Evolutionary conservation across 2,329 filamentous ascomycete genomes (phyloP).

Genomic region (Bisporella sp.): DNA sequence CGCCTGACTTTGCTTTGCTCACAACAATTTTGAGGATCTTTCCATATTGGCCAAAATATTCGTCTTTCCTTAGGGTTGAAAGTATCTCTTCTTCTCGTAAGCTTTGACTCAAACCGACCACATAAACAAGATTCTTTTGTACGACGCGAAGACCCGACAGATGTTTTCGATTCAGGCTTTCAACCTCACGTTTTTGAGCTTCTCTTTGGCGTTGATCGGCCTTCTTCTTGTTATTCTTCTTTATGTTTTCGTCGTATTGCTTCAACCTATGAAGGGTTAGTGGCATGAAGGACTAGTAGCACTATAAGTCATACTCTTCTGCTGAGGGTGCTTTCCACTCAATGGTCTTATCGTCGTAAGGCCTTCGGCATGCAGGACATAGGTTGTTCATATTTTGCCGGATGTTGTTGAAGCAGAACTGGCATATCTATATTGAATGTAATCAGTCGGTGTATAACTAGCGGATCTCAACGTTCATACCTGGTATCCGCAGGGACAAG

Average conservation of each 20-base stretch:
- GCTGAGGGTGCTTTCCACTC: conserved; percentile 91
- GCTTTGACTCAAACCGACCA: conserved; percentile 86
- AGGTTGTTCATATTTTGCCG: conserved; percentile 96
- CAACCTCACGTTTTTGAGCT: conserved; percentile 90
- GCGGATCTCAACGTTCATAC: conserved; percentile 42
- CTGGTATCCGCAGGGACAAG: conserved; percentile 97
- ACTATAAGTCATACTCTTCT: conserved; percentile 63
- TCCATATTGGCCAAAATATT: conserved; percentile 98
- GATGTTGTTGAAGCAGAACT: conserved; percentile 99
- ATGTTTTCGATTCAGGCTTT: conserved; percentile 92
- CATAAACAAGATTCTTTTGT: conserved; percentile 98
- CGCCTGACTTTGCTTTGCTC: conserved; percentile 70
- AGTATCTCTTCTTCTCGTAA: conserved; percentile 89
- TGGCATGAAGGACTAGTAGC: too few species aligned
- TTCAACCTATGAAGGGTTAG: conserved; percentile 47
- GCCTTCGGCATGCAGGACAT: conserved; percentile 92
- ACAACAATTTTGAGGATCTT: conserved; percentile 99
- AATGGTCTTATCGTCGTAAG: conserved; percentile 95
- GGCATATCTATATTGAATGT: conserved; percentile 66
- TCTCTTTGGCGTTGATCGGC: conserved; percentile 86
- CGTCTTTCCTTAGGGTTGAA: conserved; percentile 78
- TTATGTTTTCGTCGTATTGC: conserved; percentile 69
- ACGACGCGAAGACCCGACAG: conserved; percentile 91
- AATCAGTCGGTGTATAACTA: conserved; percentile 4
- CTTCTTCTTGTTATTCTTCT: conserved; percentile 90